Conservation (phyloP, 129 eudicot species). For the Centrapalus pauciflorus region DNA sequence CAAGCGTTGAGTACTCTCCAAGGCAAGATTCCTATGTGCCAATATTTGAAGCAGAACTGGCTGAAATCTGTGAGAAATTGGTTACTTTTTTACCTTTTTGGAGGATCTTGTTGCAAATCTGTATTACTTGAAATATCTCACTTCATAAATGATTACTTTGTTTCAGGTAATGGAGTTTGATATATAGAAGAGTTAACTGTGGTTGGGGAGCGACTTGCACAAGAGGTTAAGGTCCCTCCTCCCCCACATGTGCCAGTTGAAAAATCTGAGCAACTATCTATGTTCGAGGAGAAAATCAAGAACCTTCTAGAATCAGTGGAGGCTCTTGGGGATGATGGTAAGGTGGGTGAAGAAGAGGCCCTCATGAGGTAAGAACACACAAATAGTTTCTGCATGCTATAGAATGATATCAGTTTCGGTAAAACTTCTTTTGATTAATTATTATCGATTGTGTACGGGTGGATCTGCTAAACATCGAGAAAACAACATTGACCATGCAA, state of each 20-base stretch:
- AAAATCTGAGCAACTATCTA: slow-evolving; percentile 83
- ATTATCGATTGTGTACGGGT: slow-evolving; percentile 45
- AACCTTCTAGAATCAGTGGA: slow-evolving; percentile 91
- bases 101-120: background rate
- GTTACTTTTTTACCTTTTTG: slow-evolving; percentile 25
- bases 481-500: slow-evolving; percentile 63
- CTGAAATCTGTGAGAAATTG: slow-evolving; percentile 93
- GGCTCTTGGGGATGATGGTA: slow-evolving; percentile 97
- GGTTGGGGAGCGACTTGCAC: slow-evolving; percentile 97
- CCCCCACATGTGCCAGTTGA: slow-evolving; percentile 81
- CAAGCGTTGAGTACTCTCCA: slow-evolving; percentile 88
- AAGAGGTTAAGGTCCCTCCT: slow-evolving; percentile 73
- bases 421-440: background rate
- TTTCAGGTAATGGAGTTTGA: slow-evolving; percentile 81
- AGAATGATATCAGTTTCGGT: background rate
- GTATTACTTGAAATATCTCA: background rate
- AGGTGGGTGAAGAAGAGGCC: slow-evolving; percentile 98
- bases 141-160: background rate
- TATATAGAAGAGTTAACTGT: slow-evolving; percentile 84
- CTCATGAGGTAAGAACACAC: slow-evolving; percentile 85
- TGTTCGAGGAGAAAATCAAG: slow-evolving; percentile 89
- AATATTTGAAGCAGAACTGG: slow-evolving; percentile 92
- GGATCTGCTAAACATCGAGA: slow-evolving; percentile 81
- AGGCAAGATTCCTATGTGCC: slow-evolving; percentile 93
- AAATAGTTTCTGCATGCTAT: background rate